Base-by-base conservation (phyloP, 2,329 filamentous ascomycete species). In the Pestalotiopsis sp. region DNA sequence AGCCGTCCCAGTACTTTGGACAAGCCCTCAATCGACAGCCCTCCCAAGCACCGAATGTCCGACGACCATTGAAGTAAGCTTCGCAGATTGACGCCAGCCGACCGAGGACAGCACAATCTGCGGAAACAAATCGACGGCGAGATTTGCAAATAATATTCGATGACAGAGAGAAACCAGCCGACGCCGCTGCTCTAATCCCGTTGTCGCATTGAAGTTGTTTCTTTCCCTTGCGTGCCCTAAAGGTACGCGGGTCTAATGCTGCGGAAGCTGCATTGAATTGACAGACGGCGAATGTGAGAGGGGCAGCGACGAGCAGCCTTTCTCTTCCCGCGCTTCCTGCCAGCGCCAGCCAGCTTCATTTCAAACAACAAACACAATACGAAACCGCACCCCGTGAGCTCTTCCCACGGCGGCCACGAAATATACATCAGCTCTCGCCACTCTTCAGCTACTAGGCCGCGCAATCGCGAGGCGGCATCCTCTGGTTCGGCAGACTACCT, bases 221-320 rank as follows among this genome's bases (percentile, higher is more conserved):
- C 58, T 62, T 20, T 20, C 59, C 59, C 7, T 62, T 20, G 27
- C 59, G 59, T 20, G 25, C 59, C 31, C 57, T 59, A 27, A 52
- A 52, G 45, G 45, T 52, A 52, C 45, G 45, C 45, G 45, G 45
- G 45, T n/a, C 45, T n/a, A n/a, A 20, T 52, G 17, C 31, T 36
- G 31, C 57, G 57, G 57, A 59, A 20, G 23, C 27, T 59, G 57
- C 27, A 59, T 59, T 36, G 57, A 59, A 59, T 59, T 59, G 57
- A 59, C 57, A 59, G 57, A 59, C 57, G 23, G 23, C 14, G 57
- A 59, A 59, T 23, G 59, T 62, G 59, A 62, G 59, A 62, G 59
- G 59, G 59, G 59, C 59, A 62, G 59, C 59, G 59, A 62, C 59
- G 59, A 62, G 59, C 57, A 52, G 45, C 45, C 59, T 36, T 62